A percentile compares a stretch with the other conserved stretches of the same genome.
phyloP scores from a whole-genome alignment of 176 grass and related monocot genomes.

The Typha latifolia region DNA sequence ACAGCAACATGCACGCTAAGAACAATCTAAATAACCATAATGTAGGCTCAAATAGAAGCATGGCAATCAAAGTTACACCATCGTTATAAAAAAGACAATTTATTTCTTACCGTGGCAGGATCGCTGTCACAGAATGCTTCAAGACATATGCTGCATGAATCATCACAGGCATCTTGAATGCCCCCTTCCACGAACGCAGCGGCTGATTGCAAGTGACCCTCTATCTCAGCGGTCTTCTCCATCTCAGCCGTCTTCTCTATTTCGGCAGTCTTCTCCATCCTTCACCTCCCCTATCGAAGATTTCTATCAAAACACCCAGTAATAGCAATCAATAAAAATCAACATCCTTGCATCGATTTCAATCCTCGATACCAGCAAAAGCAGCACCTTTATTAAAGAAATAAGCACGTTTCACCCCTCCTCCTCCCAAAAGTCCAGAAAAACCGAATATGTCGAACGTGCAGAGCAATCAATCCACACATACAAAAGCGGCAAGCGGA shows the following conservation, averaged over 20 bases:
- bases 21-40: conserved; percentile 27
- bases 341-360: background rate
- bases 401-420: background rate
- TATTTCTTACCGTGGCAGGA: conserved; percentile 57
- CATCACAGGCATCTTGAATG: conserved; percentile 88
- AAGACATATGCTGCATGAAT: conserved; percentile 90
- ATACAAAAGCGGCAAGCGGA: background rate
- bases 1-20: background rate
- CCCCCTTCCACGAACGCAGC: conserved; percentile 90
- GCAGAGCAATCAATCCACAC: background rate
- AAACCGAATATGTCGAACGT: background rate
- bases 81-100: background rate
- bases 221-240: conserved; percentile 55
- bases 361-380: background rate
- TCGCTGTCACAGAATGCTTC: conserved; percentile 74
- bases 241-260: conserved; percentile 32
- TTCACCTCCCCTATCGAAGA: background rate
- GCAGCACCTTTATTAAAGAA: background rate
- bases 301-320: background rate
- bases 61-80: conserved; percentile 10
- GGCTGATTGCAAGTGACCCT: conserved; percentile 53
- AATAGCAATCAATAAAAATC: background rate
- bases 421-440: no score
- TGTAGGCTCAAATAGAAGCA: background rate
- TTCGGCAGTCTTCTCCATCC: conserved; percentile 38